Percentiles rank a stretch among this genome's conserved stretches.
phyloP scores from a whole-genome alignment of 2,329 filamentous ascomycete species.

The Pseudocercospora fijiensis region DNA sequence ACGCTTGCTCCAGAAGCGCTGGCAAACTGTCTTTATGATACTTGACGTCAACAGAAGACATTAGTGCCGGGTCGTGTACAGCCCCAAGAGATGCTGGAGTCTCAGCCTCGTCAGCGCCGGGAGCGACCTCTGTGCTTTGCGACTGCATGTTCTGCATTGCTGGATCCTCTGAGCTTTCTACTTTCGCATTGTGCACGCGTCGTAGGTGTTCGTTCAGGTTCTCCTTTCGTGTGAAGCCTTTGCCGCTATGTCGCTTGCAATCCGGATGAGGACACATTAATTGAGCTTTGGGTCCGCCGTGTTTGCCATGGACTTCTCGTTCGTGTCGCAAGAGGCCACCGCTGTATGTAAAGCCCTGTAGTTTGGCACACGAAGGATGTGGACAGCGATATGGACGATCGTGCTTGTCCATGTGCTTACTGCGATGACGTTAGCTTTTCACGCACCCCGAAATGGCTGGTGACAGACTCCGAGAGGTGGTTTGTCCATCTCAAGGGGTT shows the following conservation, averaged over 20 bases:
- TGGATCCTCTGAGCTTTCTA: constrained; percentile 22
- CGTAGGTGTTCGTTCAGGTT: constrained; percentile 92
- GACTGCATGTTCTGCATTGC: constrained; percentile 6
- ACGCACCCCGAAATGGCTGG: neutral
- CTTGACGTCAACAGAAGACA: constrained; percentile 7
- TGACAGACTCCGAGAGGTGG: neutral
- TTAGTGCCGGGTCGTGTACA: constrained; percentile 12
- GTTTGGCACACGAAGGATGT: constrained; percentile 80
- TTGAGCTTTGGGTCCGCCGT: constrained; percentile 82
- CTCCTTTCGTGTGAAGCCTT: constrained; percentile 89
- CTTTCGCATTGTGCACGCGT: constrained; percentile 64
- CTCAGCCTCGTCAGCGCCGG: constrained; percentile 22
- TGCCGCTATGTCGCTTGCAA: constrained; percentile 85
- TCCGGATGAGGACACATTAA: constrained; percentile 81
- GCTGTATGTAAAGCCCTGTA: constrained; percentile 92
- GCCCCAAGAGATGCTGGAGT: constrained; percentile 17
- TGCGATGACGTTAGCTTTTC: constrained; percentile 42
- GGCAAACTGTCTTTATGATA: constrained; percentile 4
- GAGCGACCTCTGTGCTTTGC: constrained; percentile 18
- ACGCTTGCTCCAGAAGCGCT: neutral
- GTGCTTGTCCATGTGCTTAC: constrained; percentile 98
- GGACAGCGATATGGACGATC: constrained; percentile 87
- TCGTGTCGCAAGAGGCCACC: constrained; percentile 87
- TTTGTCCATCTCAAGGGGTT: neutral
- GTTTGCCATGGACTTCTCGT: constrained; percentile 88